These are phyloP conservation scores for Cordyceps pruinosa DNA, from an alignment of 2,329 filamentous ascomycete genomes.

Conservation along the genomic window DNA sequence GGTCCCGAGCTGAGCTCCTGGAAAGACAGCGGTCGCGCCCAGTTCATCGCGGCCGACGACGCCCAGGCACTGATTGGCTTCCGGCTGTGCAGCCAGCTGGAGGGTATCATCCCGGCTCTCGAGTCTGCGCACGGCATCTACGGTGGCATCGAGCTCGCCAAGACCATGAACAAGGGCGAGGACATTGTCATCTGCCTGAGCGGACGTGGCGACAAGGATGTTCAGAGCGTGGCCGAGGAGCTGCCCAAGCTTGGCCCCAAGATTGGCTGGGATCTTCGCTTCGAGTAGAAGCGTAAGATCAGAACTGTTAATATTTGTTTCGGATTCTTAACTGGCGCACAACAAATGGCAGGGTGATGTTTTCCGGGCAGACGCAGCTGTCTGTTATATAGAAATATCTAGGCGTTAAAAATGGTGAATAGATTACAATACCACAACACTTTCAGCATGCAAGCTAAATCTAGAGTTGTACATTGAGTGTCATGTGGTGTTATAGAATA, in stretches of 20 bases:
- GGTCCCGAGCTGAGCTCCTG: constrained; percentile 86
- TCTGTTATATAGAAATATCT: neutral
- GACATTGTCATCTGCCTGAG: constrained; percentile 92
- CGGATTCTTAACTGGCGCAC: neutral
- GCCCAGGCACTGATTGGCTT: constrained; percentile 85
- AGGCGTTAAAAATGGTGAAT: neutral
- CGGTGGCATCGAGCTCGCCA: constrained; percentile 82
- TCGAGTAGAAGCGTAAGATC: constrained; percentile 33
- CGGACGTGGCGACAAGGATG: constrained; percentile 94
- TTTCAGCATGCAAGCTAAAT: neutral
- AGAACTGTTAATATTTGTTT: neutral
- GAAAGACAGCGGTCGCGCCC: constrained; percentile 85
- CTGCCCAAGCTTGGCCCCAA: constrained; percentile 79
- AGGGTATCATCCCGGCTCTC: constrained; percentile 94
- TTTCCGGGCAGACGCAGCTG: neutral
- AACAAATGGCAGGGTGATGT: neutral
- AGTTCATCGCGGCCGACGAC: constrained; percentile 87
- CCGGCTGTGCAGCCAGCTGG: constrained; percentile 73
- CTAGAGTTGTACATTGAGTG: constrained; percentile 4
- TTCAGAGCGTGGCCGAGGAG: constrained; percentile 95
- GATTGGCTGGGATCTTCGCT: constrained; percentile 69
- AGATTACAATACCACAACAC: neutral
- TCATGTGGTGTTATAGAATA: constrained; percentile 8
- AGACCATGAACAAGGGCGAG: constrained; percentile 81
- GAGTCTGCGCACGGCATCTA: constrained; percentile 91